Base-by-base conservation (phyloP, 2,329 filamentous ascomycete species). In the Alternaria arborescens region DNA sequence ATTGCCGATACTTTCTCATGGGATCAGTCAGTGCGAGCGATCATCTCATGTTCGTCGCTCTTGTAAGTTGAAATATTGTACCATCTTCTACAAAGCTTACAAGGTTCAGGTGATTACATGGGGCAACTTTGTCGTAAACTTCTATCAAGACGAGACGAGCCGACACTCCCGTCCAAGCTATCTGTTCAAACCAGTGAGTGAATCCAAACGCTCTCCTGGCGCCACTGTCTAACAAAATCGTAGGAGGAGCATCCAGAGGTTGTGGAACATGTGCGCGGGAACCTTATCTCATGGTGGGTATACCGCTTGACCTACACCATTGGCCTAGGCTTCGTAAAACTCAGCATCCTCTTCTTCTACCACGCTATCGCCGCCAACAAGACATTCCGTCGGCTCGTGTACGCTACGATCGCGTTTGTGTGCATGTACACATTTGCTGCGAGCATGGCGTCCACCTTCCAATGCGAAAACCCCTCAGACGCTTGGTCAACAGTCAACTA, bases 261-360 rank as follows among this genome's bases (percentile, higher is more conserved):
- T 16, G 66, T 67, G 42, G 36, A 28, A 8, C 62, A 68, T 26
- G 60, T 78, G 18, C 68, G 60, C 34, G 73, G 73, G 18, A 69
- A 70, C 5, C 69, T 78, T 41, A 59, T 78, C 12, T 71, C 73
- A 18, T 78, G 75, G 75, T 78, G 69, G 64, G 59, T 72, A 51
- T 78, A 78, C 61, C 75, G 75, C 50, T 71, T 75, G 47, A 65
- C 55, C 36, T 76, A 77, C 54, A 65, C 69, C 18, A 53, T 74
- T 10, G 73, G 67, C 0, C 69, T 78, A 18, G 69, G 71, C 63
- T 73, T 76, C 50, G 68, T 77, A 51, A 77, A 77, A 52, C 67
- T 75, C 36, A 71, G 69, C 44, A 72, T 75, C 42, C 71, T 75
- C 34, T 72, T 65, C 62, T 79, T 79, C 66, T 79, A 78, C 66